Percentiles rank a stretch among this genome's conserved stretches.
Conservation (phyloP, 495 filamentous ascomycete genomes). For the Neurospora sp. region DNA sequence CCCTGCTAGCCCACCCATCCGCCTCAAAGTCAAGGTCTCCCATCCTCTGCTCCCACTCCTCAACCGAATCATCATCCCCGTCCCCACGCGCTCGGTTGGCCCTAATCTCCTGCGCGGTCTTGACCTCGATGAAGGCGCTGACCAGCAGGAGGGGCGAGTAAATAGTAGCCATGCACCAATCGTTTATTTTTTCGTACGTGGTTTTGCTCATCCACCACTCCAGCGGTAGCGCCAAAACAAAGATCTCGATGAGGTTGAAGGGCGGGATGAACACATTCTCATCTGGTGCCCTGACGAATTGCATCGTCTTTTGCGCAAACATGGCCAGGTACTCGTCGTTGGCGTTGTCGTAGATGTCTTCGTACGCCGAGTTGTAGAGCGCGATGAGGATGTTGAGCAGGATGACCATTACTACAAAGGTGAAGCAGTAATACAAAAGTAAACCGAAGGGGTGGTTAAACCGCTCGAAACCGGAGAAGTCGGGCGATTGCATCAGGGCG, state of each 20-base stretch:
- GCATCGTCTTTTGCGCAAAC: conserved; percentile 83
- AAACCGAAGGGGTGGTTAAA: conserved; percentile 70
- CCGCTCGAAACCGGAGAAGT: conserved; percentile 79
- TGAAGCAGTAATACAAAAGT: conserved; percentile 90
- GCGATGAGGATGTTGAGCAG: conserved; percentile 92
- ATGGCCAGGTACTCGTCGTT: conserved; percentile 91
- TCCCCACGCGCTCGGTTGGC: conserved; percentile 70
- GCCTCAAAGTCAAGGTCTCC: conserved; percentile 63
- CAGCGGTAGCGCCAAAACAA: conserved; percentile 67
- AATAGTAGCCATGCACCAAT: conserved; percentile 73
- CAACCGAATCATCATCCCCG: conserved; percentile 75
- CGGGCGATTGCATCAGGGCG: conserved; percentile 77
- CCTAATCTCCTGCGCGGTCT: conserved; percentile 55
- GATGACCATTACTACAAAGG: conserved; percentile 91
- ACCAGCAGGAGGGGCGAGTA: conserved; percentile 79
- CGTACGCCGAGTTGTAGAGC: conserved; percentile 91
- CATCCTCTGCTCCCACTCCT: conserved; percentile 88
- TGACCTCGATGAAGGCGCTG: conserved; percentile 66
- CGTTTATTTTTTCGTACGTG: conserved; percentile 69
- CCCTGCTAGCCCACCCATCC: conserved; percentile 71
- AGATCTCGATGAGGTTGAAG: conserved; percentile 87
- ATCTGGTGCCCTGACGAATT: conserved; percentile 91
- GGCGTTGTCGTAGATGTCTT: conserved; percentile 90
- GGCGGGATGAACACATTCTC: conserved; percentile 97
- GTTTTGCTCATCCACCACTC: conserved; percentile 84